Evolutionary conservation across 2,329 filamentous ascomycete genomes (phyloP).

Genomic region (Hypoxylon rubiginosum): DNA sequence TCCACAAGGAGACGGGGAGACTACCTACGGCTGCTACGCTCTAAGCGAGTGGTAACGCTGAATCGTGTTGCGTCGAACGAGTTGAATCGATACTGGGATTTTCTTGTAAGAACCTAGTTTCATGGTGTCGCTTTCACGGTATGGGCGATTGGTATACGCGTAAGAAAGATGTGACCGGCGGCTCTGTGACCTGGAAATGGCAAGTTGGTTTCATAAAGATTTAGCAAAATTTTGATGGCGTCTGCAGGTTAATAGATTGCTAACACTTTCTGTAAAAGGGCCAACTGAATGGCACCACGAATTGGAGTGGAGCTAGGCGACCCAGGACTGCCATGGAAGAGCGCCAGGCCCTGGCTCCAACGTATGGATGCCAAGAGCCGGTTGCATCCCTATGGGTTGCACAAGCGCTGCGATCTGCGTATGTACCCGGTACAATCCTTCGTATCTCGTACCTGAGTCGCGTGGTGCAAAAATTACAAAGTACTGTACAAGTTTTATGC

Average conservation of each 20-base stretch:
- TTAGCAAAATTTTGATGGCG: neutral
- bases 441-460: constrained; percentile 16
- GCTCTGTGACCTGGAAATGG: constrained; percentile 27
- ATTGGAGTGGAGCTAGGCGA: constrained; percentile 8
- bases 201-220: neutral
- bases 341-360: constrained; percentile 13
- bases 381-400: constrained; percentile 32
- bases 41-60: too few relatives aligned
- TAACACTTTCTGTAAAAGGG: neutral
- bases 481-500: constrained; percentile 8
- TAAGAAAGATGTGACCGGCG: constrained; percentile 20
- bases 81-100: neutral
- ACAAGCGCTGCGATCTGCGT: constrained; percentile 27
- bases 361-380: constrained; percentile 28
- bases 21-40: too few relatives aligned
- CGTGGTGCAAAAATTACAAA: neutral
- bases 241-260: neutral
- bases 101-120: neutral
- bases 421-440: constrained; percentile 22
- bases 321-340: constrained; percentile 20
- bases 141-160: constrained; percentile 3
- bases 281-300: too few relatives aligned
- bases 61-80: neutral
- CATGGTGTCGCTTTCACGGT: neutral
- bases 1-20: too few relatives aligned